Evolutionary conservation across 768 basidiomycete genomes (phyloP).

Genomic region (Boletus sensibilis): DNA sequence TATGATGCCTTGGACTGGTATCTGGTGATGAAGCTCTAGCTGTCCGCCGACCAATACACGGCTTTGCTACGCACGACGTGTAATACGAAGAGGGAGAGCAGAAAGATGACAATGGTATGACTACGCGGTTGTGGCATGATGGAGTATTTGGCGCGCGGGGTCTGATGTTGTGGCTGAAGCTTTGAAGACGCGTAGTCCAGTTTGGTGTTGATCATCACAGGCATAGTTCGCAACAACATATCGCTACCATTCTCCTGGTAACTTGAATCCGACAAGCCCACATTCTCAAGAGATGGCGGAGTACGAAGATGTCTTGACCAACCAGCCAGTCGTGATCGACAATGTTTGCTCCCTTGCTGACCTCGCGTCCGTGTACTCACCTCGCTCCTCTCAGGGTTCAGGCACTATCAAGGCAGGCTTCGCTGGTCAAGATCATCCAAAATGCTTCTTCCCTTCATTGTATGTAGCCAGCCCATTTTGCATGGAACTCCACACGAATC

Average conservation of each 20-base stretch:
- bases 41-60: not conserved
- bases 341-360: slow-evolving; percentile 59
- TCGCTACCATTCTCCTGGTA: not conserved
- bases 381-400: slow-evolving; percentile 68
- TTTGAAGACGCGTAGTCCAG: slow-evolving; percentile 4
- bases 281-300: slow-evolving; percentile 59
- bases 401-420: slow-evolving; percentile 99
- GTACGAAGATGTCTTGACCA: slow-evolving; percentile 92
- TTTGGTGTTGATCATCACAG: slow-evolving; percentile 3
- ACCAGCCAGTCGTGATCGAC: slow-evolving; percentile 98
- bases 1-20: slow-evolving; percentile 42
- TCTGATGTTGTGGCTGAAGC: slow-evolving; percentile 19
- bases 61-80: slow-evolving; percentile 28
- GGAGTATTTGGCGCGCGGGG: slow-evolving; percentile 1
- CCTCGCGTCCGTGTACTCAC: slow-evolving; percentile 27
- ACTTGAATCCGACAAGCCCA: slow-evolving; percentile 8
- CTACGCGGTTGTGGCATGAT: slow-evolving; percentile 20
- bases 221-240: slow-evolving; percentile 7
- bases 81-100: slow-evolving; percentile 17
- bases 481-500: slow-evolving; percentile 22
- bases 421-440: slow-evolving; percentile 97
- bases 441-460: slow-evolving; percentile 99
- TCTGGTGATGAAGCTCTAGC: slow-evolving; percentile 29
- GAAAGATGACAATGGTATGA: slow-evolving; percentile 10
- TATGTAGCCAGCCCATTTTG: slow-evolving; percentile 50